Base-by-base conservation (phyloP, 805 yeast species). In the Wickerhamomyces bovis region DNA sequence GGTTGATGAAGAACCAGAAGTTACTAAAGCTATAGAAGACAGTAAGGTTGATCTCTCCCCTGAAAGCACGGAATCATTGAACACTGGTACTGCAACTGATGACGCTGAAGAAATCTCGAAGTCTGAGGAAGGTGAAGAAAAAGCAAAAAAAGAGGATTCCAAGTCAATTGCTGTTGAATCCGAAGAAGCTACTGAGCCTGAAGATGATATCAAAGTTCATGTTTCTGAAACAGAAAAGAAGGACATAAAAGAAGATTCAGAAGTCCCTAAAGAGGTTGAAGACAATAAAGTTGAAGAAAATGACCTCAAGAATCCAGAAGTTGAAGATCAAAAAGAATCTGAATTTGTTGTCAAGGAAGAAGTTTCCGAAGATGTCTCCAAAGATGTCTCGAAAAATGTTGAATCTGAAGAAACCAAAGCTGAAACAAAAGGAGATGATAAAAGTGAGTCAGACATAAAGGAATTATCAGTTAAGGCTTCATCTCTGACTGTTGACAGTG, bases 51-150 rank as follows among this genome's bases (percentile, higher is more conserved):
- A 16, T 19, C 21, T 13, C 5, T 4, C 18, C 11, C 4, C 13
- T n/a, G 38, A 16, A n/a, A 16, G 10, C 10, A 4, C 21, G 5
- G 21, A 16, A 21, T 16, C 21, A 8, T 5, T 33, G 11, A 16
- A 16, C 12, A 13, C 19, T 8, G 10, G 4, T 16, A 7, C 21
- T 33, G 13, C n/a, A 12, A 6, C 25, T 18, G 46, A 38, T 21
- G 44, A 43, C 22, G 44, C 28, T 2, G 52, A 51, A 40, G 53
- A 39, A 16, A 54, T 31, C 9, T 7, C 7, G 50, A 38, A 42
- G 31, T n/a, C 11, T 25, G 33, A 26, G 8, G 25, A 13, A 13
- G 45, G 16, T 11, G 43, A 25, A 4, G 47, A 40, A 19, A 46
- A 35, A n/a, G 35, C 28, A 18, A 23, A 36, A 35, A 9, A 21